phyloP scores from a whole-genome alignment of 192 early-diverging fungal genomes.

The Chytriomyces sp. region DNA sequence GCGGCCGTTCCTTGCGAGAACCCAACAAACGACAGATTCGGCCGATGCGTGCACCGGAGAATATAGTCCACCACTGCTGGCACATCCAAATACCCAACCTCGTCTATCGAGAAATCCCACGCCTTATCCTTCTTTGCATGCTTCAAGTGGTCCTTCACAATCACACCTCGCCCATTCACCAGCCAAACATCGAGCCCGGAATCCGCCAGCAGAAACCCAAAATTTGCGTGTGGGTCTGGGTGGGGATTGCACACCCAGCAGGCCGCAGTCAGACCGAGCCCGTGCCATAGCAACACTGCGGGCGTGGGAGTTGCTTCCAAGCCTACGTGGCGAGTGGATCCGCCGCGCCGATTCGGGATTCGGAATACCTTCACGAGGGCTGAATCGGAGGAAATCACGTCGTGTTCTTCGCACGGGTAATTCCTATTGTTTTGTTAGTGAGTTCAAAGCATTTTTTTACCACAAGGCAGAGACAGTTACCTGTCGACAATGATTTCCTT shows the following conservation, averaged over 20 bases:
- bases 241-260: slow-evolving; percentile 88
- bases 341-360: slow-evolving; percentile 55
- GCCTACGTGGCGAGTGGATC: not conserved
- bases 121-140: slow-evolving; percentile 89
- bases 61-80: slow-evolving; percentile 87
- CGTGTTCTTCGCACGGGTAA: slow-evolving; percentile 77
- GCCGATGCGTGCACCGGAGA: slow-evolving; percentile 76
- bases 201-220: slow-evolving; percentile 86
- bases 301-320: slow-evolving; percentile 52
- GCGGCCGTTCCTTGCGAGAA: slow-evolving; percentile 95
- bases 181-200: slow-evolving; percentile 94
- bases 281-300: slow-evolving; percentile 93
- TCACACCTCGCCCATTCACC: slow-evolving; percentile 81
- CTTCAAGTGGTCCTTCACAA: slow-evolving; percentile 65
- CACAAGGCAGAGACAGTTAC: not conserved
- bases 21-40: slow-evolving; percentile 90
- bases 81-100: slow-evolving; percentile 85
- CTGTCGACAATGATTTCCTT: slow-evolving; percentile 16
- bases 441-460: not conserved
- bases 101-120: slow-evolving; percentile 96
- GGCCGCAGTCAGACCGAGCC: slow-evolving; percentile 90
- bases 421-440: slow-evolving; percentile 48
- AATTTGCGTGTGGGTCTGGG: slow-evolving; percentile 57
- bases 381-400: slow-evolving; percentile 77
- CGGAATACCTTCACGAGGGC: slow-evolving; percentile 75